Base-by-base conservation (phyloP, 164 flowering plant genomes). In the Macadamia integrifolia region DNA sequence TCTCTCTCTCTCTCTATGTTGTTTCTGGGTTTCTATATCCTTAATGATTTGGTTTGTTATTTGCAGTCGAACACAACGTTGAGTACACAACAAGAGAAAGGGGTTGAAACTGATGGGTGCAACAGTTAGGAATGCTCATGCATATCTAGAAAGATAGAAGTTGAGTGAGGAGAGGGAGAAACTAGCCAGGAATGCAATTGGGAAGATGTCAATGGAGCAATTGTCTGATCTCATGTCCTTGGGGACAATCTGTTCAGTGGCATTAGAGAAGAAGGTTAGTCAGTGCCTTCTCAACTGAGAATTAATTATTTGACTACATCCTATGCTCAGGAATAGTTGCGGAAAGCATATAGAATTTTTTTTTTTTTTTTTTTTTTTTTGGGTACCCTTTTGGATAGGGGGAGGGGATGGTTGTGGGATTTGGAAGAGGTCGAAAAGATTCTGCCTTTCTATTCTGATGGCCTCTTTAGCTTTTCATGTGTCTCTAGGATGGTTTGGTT, bases 101-200 rank as follows among this genome's bases (percentile, higher is more conserved):
- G 80, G 88, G 74, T 60, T 86, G 74, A 86, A 76, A 80, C 85
- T 86, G 65, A 84, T 86, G 87, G 92, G 88, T 0, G 92, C 92
- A 53, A 88, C 93, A n/a, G 84, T 88, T 60, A 86, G 90, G 75
- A 85, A 85, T 65, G 85, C 75, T 17, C 69, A 75, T 11, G 76
- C 82, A 0, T 85, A 79, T 71, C 18, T 76, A 1, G 75, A 78
- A 70, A 81, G 61, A 64, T 5, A 82, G 82, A 82, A 80, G 75
- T 6, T 75, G 76, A 81, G 78, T 43, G 90, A 80, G 52, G 80
- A 81, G 30, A 82, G 79, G 58, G 87, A 80, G 66, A 80, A 29
- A 12, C n/a, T 80, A 29, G 93, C 87, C 6, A 77, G 77, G 65
- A 80, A 69, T 31, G 68, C 82, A 55, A 81, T 86, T 78, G 84